Conservation (phyloP, 352 stramenopile genomes). For the Peronospora farinosa region DNA sequence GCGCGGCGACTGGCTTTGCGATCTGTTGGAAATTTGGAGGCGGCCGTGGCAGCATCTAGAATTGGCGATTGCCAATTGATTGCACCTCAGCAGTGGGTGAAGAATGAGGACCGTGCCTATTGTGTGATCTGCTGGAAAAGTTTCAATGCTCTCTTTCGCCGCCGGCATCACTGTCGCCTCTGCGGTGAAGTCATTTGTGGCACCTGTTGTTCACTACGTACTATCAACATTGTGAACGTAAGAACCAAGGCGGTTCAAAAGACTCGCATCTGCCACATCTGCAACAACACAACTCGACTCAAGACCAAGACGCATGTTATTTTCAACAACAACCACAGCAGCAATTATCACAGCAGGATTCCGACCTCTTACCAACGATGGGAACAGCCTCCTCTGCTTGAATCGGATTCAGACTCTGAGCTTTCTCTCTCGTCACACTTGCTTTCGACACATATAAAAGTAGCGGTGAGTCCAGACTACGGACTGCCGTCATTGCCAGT, state of each 20-base stretch:
- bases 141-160: slow-evolving; percentile 49
- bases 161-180: slow-evolving; percentile 59
- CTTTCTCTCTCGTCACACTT: slow-evolving; percentile 8
- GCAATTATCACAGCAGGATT: slow-evolving; percentile 10
- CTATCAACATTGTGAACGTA: slow-evolving; percentile 28
- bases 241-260: slow-evolving; percentile 39
- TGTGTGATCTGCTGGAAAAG: slow-evolving; percentile 67
- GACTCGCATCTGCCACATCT: slow-evolving; percentile 64
- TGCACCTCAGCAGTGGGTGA: slow-evolving; percentile 50
- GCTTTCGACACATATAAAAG: slow-evolving; percentile 17
- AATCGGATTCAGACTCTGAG: slow-evolving; percentile 9
- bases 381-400: slow-evolving; percentile 16
- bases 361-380: slow-evolving; percentile 21
- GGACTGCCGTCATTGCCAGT: slow-evolving; percentile 10
- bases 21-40: slow-evolving; percentile 45
- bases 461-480: slow-evolving; percentile 8
- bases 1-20: slow-evolving; percentile 40
- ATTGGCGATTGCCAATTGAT: slow-evolving; percentile 43
- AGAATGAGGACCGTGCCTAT: slow-evolving; percentile 45
- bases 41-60: slow-evolving; percentile 37
- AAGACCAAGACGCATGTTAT: slow-evolving; percentile 29
- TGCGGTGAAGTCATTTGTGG: slow-evolving; percentile 63
- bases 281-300: slow-evolving; percentile 44
- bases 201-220: slow-evolving; percentile 42
- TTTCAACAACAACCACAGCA: slow-evolving; percentile 18